phyloP scores from a whole-genome alignment of 805 yeast genomes.

The Lipomyces mesembrius region DNA sequence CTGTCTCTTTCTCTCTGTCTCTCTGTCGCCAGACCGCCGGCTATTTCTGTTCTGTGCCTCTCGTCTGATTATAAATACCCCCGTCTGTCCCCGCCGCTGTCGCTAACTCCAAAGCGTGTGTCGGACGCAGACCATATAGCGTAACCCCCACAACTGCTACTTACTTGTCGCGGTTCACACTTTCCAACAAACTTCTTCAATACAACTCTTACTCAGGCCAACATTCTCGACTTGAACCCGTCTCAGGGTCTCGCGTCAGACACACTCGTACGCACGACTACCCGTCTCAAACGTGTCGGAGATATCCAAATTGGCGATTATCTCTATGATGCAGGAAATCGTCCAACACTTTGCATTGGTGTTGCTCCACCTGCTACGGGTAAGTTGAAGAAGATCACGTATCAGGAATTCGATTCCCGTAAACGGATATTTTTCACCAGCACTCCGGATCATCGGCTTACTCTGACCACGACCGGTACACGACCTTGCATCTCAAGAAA shows the following conservation, averaged over 20 bases:
- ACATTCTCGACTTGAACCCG: background rate
- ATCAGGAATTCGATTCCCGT: background rate
- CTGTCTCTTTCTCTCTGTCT: too few species aligned
- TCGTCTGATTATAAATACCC: too few species aligned
- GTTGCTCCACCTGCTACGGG: background rate
- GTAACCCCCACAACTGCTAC: too few species aligned
- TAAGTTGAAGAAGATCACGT: background rate
- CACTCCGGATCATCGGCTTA: background rate
- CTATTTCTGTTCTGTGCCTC: too few species aligned
- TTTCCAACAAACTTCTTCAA: background rate
- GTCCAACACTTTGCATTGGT: background rate
- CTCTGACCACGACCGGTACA: background rate
- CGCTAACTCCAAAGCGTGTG: too few species aligned
- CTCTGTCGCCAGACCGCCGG: too few species aligned
- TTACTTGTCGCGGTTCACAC: background rate
- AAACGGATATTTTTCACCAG: background rate
- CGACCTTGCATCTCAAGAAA: background rate
- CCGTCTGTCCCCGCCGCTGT: too few species aligned
- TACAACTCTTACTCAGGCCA: background rate
- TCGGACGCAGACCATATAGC: too few species aligned
- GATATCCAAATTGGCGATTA: background rate
- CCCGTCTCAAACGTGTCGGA: background rate
- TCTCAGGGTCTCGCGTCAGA: background rate
- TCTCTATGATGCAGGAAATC: background rate
- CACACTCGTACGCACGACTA: background rate